Evolutionary conservation across 768 basidiomycete species (phyloP), one percentile per base, ranked within the genome.

Genomic region (Tephrocybe sp.): DNA sequence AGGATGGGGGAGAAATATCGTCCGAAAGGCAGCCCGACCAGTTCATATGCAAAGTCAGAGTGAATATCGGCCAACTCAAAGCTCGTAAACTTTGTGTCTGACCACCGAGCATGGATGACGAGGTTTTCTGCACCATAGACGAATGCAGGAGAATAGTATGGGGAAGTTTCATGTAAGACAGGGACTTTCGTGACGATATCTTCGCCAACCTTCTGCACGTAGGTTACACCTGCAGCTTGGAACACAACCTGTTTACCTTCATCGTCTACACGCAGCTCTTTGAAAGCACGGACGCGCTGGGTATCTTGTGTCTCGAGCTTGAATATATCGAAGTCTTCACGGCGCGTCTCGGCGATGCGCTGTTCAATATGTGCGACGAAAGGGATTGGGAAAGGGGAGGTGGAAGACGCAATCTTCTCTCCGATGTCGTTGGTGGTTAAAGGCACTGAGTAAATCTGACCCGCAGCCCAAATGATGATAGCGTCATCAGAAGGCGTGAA

Each of bases 401-500:
- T 69, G 13, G 54, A 56, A 41, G 57, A 66, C 9, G 66, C 67
- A 9, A 80, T 58, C 41, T 71, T 77, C 57, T 88, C 87, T 18
- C 83, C 82, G 13, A 60, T 59, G 2, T 56, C 42, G 57, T 85
- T 84, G n/a, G 59, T 61, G 4, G 67, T 55, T 23, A 88, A 66
- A 13, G 86, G 85, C 10, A 88, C 72, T 12, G 69, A 71, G 61
- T 81, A 79, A 21, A 88, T 86, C 49, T 85, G 78, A 2, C 86
- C 86, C 1, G 83, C 78, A 3, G 86, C 83, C 86, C 86, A 88
- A 49, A 88, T 82, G 53, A 88, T 72, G 45, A 88, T 66, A 1
- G 78, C 81, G 49, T 76, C 71, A 52, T 80, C 79, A 15, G 68
- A 64, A 0, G 82, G 83, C 0, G 81, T 75, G 64, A 88, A 88